Base-by-base conservation (phyloP, 2,329 filamentous ascomycete genomes). In the Colletotrichum eremochloae region DNA sequence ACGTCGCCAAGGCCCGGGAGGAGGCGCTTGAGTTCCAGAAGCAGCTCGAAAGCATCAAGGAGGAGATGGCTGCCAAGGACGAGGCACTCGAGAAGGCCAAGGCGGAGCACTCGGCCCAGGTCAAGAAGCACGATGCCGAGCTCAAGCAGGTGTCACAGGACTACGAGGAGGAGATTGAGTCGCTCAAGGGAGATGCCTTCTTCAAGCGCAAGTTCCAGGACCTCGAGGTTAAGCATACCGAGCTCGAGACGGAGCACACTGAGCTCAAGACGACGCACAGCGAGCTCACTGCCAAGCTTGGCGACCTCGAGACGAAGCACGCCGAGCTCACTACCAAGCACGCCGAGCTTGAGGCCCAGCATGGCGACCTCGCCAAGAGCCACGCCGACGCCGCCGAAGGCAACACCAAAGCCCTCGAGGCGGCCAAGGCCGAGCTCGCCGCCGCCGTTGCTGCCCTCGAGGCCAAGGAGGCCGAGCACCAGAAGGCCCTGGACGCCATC, bases 81-180 rank as follows among this genome's bases (percentile, higher is more conserved):
- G 83, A 81, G 33, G 82, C 84, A 33, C 84, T 88, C 33, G 80
- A 84, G 18, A 85, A 86, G 77, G 80, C 90, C 72, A 86, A 89
- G 79, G 79, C 84, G 62, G 86, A 87, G 46, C 82, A 83, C 70
- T 79, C 81, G n/a, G 75, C 79, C 3, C 78, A 81, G 0, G 77
- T 79, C 36, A 82, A 83, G 53, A 87, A 86, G 78, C 88, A 92
- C 76, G 85, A 88, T 72, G 85, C 87, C 75, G 88, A 89, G 77
- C 84, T 92, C 75, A 84, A 88, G 78, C 86, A 85, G 72, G 80
- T 92, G 67, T 89, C 89, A 1, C 83, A 88, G 74, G 89, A 91
- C 75, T 91, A 90, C 75, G 87, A 91, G 78, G 84, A 86, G n/a
- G 89, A 92, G 78, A 91, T 92, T 66, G 89, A 91, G 76, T 87